These are phyloP conservation scores for Hypoxylon intermedium DNA, from an alignment of 495 filamentous ascomycete species.

Conservation along the genomic window DNA sequence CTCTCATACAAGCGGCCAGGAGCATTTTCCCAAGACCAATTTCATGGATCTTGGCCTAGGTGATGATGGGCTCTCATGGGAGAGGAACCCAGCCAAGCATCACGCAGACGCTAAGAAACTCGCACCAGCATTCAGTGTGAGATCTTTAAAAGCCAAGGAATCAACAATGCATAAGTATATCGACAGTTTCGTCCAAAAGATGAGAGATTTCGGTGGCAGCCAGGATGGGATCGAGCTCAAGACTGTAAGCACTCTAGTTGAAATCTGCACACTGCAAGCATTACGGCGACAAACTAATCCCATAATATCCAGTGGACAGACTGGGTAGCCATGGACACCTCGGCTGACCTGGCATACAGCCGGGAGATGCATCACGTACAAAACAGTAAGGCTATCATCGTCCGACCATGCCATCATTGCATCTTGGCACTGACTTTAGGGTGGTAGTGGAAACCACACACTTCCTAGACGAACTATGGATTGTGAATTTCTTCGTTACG, in stretches of 20 bases:
- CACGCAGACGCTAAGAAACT: background rate
- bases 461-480: constrained; percentile 20
- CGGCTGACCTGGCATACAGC: constrained; percentile 31
- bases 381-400: constrained; percentile 17
- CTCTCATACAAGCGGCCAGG: constrained; percentile 8
- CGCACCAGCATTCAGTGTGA: background rate
- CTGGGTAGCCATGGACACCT: constrained; percentile 35
- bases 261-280: no score
- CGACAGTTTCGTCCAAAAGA: constrained; percentile 28
- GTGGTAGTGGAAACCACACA: constrained; percentile 19
- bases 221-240: constrained; percentile 20
- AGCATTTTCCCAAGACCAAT: constrained; percentile 30
- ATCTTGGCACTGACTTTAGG: background rate
- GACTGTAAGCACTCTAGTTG: constrained; percentile 11
- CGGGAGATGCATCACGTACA: constrained; percentile 27
- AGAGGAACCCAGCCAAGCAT: constrained; percentile 1
- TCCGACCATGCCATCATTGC: background rate
- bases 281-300: constrained; percentile 6
- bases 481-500: constrained; percentile 26
- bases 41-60: constrained; percentile 3
- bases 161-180: constrained; percentile 29
- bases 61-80: constrained; percentile 29
- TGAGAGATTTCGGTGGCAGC: constrained; percentile 21
- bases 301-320: constrained; percentile 17
- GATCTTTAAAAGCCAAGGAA: constrained; percentile 13